Conservation (phyloP, 148 eudicot genomes). For the Rhododendron henanense region DNA sequence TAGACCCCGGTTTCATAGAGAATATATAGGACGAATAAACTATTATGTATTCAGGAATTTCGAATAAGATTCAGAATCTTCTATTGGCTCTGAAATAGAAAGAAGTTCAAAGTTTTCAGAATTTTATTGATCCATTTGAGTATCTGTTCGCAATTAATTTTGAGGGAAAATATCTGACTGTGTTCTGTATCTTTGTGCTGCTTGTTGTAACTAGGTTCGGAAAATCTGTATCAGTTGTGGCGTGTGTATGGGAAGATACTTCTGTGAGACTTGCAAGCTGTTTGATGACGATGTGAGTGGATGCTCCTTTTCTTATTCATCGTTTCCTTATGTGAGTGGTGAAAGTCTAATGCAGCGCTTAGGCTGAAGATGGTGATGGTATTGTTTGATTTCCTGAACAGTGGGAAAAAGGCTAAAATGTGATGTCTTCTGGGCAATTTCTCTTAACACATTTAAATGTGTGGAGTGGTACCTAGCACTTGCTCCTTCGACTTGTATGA, state of each 20-base stretch:
- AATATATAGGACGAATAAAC: too few relatives aligned
- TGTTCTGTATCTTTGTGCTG: conserved; percentile 8
- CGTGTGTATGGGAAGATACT: conserved; percentile 87
- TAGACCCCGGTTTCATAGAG: background rate
- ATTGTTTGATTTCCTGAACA: background rate
- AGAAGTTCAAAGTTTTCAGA: too few relatives aligned
- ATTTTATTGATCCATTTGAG: background rate
- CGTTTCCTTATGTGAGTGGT: background rate
- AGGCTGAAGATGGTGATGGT: background rate
- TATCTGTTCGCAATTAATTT: background rate
- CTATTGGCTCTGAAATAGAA: background rate
- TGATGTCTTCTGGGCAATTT: background rate
- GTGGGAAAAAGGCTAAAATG: background rate
- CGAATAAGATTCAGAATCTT: background rate
- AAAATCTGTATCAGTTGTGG: conserved; percentile 81
- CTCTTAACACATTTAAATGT: background rate
- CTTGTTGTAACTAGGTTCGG: conserved; percentile 42
- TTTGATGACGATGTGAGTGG: conserved; percentile 84
- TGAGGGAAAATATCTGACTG: background rate
- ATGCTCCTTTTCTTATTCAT: background rate
- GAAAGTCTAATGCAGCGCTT: background rate
- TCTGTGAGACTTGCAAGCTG: conserved; percentile 73
- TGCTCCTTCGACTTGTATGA: background rate
- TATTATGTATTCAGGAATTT: background rate
- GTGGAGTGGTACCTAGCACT: background rate